Conservation (phyloP, 2,329 filamentous ascomycete genomes). For the Colletotrichum echinochloae region DNA sequence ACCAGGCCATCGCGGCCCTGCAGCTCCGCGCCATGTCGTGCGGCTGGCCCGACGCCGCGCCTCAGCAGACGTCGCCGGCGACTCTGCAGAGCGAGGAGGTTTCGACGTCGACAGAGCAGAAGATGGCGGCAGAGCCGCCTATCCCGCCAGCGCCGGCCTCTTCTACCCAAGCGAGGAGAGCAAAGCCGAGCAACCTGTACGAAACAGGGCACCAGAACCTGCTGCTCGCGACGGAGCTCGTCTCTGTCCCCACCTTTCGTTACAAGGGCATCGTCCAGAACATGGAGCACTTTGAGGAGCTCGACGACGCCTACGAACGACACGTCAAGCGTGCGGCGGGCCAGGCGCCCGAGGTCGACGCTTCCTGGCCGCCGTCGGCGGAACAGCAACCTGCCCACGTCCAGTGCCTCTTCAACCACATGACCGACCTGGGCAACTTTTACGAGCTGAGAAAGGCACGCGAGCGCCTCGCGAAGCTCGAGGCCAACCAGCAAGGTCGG, state of each 20-base stretch:
- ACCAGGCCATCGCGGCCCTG: background rate
- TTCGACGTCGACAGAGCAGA: background rate
- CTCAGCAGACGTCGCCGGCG: background rate
- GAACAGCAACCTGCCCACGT: background rate
- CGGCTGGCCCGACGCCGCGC: background rate
- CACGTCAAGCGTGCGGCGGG: background rate
- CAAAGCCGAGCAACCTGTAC: background rate
- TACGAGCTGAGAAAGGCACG: constrained; percentile 21
- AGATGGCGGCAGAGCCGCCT: background rate
- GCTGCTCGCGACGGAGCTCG: background rate
- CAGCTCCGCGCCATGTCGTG: background rate
- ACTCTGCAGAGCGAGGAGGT: background rate
- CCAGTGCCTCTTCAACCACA: background rate
- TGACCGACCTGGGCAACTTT: background rate
- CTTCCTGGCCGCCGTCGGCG: background rate
- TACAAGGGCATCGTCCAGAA: constrained; percentile 6
- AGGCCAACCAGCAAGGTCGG: background rate
- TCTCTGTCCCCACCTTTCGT: background rate
- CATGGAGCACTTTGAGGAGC: background rate
- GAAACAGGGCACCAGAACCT: background rate
- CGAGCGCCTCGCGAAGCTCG: background rate
- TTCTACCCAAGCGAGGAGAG: background rate
- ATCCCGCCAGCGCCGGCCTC: rapidly evolving
- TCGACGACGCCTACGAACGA: constrained; percentile 1
- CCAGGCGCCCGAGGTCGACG: background rate